Percentiles rank a stretch among this genome's conserved stretches.
These are phyloP conservation scores for Nannochloris sp. DNA, from an alignment of 139 green algal genomes.

Conservation along the genomic window DNA sequence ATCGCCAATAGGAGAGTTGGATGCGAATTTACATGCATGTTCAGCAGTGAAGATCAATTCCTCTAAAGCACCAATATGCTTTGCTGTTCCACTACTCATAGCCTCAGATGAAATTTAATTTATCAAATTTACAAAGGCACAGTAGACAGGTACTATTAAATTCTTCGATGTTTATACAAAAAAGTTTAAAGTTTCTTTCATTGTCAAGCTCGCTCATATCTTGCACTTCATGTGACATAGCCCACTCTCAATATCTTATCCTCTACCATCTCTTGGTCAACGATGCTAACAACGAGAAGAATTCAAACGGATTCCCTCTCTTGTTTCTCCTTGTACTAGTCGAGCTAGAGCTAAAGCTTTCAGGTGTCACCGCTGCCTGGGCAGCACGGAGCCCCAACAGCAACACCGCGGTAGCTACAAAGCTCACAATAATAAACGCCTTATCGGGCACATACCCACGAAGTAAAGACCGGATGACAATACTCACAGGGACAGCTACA, in stretches of 20 bases:
- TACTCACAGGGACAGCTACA: conserved; percentile 47
- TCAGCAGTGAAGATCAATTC: background rate
- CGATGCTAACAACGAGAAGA: conserved; percentile 50
- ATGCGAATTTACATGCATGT: background rate
- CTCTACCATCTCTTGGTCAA: conserved; percentile 52
- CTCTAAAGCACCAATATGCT: background rate
- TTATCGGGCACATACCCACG: conserved; percentile 58
- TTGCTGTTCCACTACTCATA: background rate
- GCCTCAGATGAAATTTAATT: too few relatives aligned
- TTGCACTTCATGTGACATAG: too few relatives aligned
- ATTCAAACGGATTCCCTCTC: conserved; percentile 55
- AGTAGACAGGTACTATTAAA: background rate
- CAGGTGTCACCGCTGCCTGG: conserved; percentile 34
- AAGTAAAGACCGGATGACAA: conserved; percentile 44
- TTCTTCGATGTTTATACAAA: background rate
- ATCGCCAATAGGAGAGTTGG: background rate
- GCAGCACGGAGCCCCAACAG: conserved; percentile 62
- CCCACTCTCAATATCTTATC: too few relatives aligned
- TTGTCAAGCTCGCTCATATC: too few relatives aligned
- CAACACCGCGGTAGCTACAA: conserved; percentile 52
- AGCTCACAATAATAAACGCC: conserved; percentile 59
- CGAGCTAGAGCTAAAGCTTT: conserved; percentile 1
- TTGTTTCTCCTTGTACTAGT: conserved; percentile 32
- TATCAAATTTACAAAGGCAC: background rate
- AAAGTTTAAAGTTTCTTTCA: background rate